Evolutionary conservation across 768 basidiomycete genomes (phyloP).

Genomic region (Exsudoporus frostii): DNA sequence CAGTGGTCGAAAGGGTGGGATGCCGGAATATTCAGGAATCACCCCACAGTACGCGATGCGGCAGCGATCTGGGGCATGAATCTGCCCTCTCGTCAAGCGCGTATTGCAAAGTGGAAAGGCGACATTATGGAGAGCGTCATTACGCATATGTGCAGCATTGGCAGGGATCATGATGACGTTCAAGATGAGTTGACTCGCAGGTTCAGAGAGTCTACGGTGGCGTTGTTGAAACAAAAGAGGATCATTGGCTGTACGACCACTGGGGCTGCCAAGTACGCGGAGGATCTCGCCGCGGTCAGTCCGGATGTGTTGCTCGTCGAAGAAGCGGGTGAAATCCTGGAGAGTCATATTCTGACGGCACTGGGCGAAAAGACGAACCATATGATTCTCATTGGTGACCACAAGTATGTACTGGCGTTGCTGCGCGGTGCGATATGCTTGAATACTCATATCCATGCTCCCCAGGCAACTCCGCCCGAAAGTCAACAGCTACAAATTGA

Average conservation of each 20-base stretch:
- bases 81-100: constrained; percentile 22
- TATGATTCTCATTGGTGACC: constrained; percentile 69
- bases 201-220: constrained; percentile 34
- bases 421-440: background rate
- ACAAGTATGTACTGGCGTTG: constrained; percentile 58
- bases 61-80: constrained; percentile 39
- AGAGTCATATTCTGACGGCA: constrained; percentile 64
- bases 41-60: constrained; percentile 24
- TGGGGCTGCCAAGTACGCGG: constrained; percentile 59
- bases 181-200: constrained; percentile 36
- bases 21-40: constrained; percentile 40
- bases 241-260: constrained; percentile 73
- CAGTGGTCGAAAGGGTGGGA: constrained; percentile 46
- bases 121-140: constrained; percentile 36
- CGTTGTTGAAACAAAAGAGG: constrained; percentile 43
- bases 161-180: constrained; percentile 40
- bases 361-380: constrained; percentile 46
- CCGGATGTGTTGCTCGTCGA: constrained; percentile 63
- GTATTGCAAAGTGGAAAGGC: constrained; percentile 35
- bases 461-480: constrained; percentile 69
- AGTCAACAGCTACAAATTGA: constrained; percentile 61
- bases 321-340: constrained; percentile 72
- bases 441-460: background rate
- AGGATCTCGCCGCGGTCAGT: constrained; percentile 42
- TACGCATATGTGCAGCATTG: constrained; percentile 31